A percentile compares a stretch with the other conserved stretches of the same genome.
Evolutionary conservation across 768 basidiomycete species (phyloP).

Genomic region (Dioszegia crocea): DNA sequence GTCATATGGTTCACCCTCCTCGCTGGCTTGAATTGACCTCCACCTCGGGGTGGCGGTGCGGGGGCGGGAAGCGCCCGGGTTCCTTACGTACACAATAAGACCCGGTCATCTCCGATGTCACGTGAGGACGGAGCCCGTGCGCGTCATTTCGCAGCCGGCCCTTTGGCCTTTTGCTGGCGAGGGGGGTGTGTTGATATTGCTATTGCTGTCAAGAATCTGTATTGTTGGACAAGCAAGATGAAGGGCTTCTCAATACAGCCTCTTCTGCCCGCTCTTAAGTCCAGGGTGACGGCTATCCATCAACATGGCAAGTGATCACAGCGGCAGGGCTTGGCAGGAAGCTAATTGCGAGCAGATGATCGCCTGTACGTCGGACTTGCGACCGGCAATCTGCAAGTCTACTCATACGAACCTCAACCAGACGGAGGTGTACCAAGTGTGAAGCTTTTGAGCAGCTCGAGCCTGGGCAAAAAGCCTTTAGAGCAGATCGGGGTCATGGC

Average conservation of each 20-base stretch:
- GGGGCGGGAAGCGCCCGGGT: too few relatives aligned
- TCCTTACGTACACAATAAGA: too few relatives aligned
- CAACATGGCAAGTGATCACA: conserved; percentile 27
- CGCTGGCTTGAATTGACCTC: too few relatives aligned
- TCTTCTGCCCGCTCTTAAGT: conserved; percentile 27
- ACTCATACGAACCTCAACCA: conserved; percentile 22
- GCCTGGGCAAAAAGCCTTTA: conserved; percentile 55
- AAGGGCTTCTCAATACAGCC: conserved; percentile 13
- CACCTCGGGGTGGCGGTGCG: too few relatives aligned
- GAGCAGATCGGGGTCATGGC: conserved; percentile 83
- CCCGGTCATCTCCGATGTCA: too few relatives aligned
- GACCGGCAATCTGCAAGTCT: conserved; percentile 39
- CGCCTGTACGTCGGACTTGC: conserved; percentile 56
- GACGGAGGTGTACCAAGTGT: conserved; percentile 17
- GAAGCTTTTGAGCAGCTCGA: conserved; percentile 24
- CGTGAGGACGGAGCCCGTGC: too few relatives aligned
- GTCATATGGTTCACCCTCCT: too few relatives aligned
- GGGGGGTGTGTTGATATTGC: too few relatives aligned
- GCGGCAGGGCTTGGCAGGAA: not conserved
- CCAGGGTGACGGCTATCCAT: conserved; percentile 27
- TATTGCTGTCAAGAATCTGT: too few relatives aligned
- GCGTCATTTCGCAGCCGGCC: too few relatives aligned
- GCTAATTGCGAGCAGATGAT: conserved; percentile 52
- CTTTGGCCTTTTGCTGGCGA: too few relatives aligned
- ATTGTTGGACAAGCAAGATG: not conserved